Evolutionary conservation across 208 protist genomes (phyloP).

Genomic region (Phytomonas francai): DNA sequence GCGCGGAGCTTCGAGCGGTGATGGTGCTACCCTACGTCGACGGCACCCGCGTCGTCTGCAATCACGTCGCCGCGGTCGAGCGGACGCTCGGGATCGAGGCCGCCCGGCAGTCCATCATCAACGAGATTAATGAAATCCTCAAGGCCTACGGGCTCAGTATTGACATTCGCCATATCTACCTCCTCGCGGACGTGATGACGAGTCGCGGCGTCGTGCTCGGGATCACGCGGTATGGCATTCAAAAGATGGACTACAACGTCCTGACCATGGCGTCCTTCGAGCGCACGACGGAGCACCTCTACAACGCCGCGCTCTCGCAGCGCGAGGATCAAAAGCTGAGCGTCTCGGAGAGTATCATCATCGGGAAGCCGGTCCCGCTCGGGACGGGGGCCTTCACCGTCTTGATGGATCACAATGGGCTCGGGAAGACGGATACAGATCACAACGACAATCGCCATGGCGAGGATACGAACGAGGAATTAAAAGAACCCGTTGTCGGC

Average conservation of each 20-base stretch:
- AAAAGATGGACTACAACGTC: constrained; percentile 98
- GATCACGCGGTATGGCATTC: constrained; percentile 98
- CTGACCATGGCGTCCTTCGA: constrained; percentile 99
- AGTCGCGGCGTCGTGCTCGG: constrained; percentile 96
- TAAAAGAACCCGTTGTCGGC: not conserved
- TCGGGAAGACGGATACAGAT: not conserved
- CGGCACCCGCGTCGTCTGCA: constrained; percentile 86
- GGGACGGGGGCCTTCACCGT: constrained; percentile 94
- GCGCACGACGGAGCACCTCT: constrained; percentile 98
- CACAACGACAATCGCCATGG: not conserved
- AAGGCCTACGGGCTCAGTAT: constrained; percentile 96
- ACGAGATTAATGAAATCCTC: constrained; percentile 96
- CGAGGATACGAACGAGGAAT: too few relatives aligned
- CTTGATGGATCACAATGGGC: constrained; percentile 40
- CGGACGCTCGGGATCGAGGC: constrained; percentile 97
- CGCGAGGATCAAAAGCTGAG: constrained; percentile 70
- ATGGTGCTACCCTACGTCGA: constrained; percentile 95
- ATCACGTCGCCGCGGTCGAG: constrained; percentile 97
- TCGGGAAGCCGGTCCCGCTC: constrained; percentile 95
- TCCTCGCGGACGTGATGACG: constrained; percentile 99
- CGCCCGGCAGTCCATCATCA: constrained; percentile 94
- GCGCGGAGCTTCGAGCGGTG: constrained; percentile 87
- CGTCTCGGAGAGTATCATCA: constrained; percentile 98
- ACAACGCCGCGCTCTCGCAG: constrained; percentile 94
- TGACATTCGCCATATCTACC: constrained; percentile 96